These are phyloP conservation scores for Cyclaneusma minus DNA, from an alignment of 2,329 filamentous ascomycete genomes.

Conservation along the genomic window DNA sequence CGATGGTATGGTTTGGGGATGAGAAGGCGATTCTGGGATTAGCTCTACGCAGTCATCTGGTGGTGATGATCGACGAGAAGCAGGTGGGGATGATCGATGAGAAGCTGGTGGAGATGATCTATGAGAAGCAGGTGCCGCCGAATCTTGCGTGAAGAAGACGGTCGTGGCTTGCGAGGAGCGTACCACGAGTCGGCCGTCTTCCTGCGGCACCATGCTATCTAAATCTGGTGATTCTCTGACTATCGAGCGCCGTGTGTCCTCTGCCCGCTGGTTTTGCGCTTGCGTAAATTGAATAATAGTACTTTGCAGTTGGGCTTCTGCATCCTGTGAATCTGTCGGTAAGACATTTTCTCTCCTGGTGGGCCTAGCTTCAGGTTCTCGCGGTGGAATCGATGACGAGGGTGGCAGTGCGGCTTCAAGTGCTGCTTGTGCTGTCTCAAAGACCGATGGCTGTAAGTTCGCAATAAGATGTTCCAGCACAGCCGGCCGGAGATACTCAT, in stretches of 20 bases:
- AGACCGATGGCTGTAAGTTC: constrained; percentile 37
- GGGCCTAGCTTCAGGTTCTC: not conserved
- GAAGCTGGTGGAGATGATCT: too few species aligned
- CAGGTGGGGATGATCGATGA: too few species aligned
- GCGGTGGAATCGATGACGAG: too few species aligned
- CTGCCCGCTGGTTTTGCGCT: too few species aligned
- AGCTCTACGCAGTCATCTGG: too few species aligned
- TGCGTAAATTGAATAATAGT: constrained; percentile 14
- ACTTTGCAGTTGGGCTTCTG: constrained; percentile 13
- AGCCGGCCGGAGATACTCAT: constrained; percentile 37
- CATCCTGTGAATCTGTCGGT: constrained; percentile 16
- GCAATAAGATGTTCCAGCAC: constrained; percentile 40
- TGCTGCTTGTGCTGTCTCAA: constrained; percentile 18
- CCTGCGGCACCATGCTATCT: too few species aligned
- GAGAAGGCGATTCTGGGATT: constrained; percentile 12
- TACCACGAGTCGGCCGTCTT: too few species aligned
- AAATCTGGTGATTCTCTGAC: too few species aligned
- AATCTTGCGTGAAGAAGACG: constrained; percentile 15
- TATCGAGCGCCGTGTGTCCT: too few species aligned
- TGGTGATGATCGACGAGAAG: too few species aligned
- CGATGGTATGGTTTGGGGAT: constrained; percentile 12
- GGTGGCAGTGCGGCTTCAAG: constrained; percentile 1
- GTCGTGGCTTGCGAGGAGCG: constrained; percentile 16
- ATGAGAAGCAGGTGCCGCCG: too few species aligned
- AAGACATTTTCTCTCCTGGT: constrained; percentile 6